A percentile compares a stretch with the other conserved stretches of the same genome.
Evolutionary conservation across 495 filamentous ascomycete genomes (phyloP).

Genomic region (Penicillium ucsense): DNA sequence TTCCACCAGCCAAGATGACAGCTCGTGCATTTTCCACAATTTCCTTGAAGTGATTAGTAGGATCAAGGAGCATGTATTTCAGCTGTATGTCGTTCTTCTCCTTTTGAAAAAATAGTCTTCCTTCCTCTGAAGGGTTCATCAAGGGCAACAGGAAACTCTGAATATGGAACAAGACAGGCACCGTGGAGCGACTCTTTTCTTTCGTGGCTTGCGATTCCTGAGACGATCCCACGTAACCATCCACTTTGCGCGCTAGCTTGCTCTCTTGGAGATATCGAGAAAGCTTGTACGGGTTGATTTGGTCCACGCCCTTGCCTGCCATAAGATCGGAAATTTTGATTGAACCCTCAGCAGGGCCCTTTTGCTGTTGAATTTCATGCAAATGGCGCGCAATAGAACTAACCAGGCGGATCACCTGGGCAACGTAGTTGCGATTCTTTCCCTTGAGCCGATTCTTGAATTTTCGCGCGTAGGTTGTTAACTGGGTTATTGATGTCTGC

Average conservation of each 20-base stretch:
- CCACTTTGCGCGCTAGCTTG: slow-evolving; percentile 89
- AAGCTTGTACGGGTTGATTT: slow-evolving; percentile 88
- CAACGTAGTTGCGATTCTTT: slow-evolving; percentile 85
- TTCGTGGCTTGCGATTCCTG: slow-evolving; percentile 33
- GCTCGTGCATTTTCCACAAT: slow-evolving; percentile 80
- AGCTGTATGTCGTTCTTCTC: slow-evolving; percentile 47
- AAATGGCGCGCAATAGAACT: slow-evolving; percentile 65
- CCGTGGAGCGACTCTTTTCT: slow-evolving; percentile 29
- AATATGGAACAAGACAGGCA: slow-evolving; percentile 73
- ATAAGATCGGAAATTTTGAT: slow-evolving; percentile 62
- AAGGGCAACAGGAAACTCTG: slow-evolving; percentile 74
- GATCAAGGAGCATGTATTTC: slow-evolving; percentile 88
- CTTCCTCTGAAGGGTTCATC: slow-evolving; percentile 82
- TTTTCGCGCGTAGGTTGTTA: slow-evolving; percentile 74
- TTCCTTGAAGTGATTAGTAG: slow-evolving; percentile 80
- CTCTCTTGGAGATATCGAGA: slow-evolving; percentile 81
- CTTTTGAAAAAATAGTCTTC: slow-evolving; percentile 71
- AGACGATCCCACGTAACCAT: slow-evolving; percentile 63
- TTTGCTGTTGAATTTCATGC: slow-evolving; percentile 28
- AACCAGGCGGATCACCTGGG: slow-evolving; percentile 72
- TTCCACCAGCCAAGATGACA: slow-evolving; percentile 87
- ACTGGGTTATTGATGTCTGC: slow-evolving; percentile 56
- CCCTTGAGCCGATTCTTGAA: slow-evolving; percentile 85
- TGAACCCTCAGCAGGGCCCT: slow-evolving; percentile 48
- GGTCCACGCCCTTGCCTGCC: slow-evolving; percentile 79